Evolutionary conservation across 2,329 filamentous ascomycete species (phyloP).

Genomic region (Bipolaris sorokiniana): DNA sequence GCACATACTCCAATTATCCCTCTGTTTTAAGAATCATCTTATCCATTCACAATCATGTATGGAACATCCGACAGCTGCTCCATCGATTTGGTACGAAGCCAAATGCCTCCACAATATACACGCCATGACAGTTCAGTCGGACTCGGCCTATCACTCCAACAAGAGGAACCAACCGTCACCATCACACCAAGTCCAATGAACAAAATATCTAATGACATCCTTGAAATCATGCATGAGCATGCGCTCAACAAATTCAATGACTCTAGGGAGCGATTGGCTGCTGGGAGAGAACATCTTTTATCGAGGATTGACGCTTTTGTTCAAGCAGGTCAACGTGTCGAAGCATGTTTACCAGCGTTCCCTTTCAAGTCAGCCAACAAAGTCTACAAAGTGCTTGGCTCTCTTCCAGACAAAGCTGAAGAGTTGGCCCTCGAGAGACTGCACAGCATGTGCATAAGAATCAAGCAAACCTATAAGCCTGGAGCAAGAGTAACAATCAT

Average conservation of each 20-base stretch:
- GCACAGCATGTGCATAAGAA: conserved; percentile 50
- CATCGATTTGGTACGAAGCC: neutral
- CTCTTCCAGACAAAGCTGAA: conserved; percentile 53
- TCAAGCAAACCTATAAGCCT: conserved; percentile 43
- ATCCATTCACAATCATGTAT: neutral
- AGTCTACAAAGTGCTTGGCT: conserved; percentile 60
- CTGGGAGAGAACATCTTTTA: conserved; percentile 24
- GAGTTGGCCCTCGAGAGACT: conserved; percentile 51
- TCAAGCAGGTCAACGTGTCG: conserved; percentile 5
- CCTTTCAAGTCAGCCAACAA: conserved; percentile 68
- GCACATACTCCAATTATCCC: neutral
- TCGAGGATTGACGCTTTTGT: conserved; percentile 24
- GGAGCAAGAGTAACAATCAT: conserved; percentile 51
- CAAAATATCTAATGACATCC: conserved; percentile 8
- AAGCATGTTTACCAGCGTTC: conserved; percentile 58
- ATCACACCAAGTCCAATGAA: neutral
- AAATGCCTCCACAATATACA: neutral
- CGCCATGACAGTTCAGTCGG: neutral
- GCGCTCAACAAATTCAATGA: conserved; percentile 36
- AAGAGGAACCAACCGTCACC: neutral
- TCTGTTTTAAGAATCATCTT: neutral
- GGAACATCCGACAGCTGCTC: neutral
- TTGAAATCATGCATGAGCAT: conserved; percentile 34
- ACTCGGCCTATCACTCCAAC: conserved; percentile 2
- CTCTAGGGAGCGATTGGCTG: conserved; percentile 19